Evolutionary conservation across 1,284 basidiomycete species (phyloP).

Genomic region (Exsudoporus floridanus): DNA sequence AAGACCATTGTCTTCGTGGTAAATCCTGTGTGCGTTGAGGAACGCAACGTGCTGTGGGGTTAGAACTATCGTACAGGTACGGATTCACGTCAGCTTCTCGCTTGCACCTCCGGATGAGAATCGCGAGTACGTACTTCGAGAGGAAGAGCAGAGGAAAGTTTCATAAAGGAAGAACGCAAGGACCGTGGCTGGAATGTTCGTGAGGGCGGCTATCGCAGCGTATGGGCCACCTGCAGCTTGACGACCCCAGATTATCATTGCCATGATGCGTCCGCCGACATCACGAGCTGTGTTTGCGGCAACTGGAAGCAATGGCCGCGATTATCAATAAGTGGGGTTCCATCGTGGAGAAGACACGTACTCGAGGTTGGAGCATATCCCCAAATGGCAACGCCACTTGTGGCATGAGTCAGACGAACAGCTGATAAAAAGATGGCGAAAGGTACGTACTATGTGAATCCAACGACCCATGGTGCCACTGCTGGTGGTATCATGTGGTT

Average conservation of each 20-base stretch:
- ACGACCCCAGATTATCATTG: conserved; percentile 55
- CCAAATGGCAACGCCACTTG: conserved; percentile 55
- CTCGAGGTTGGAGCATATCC: conserved; percentile 52
- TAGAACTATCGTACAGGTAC: conserved; percentile 11
- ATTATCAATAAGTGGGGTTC: not conserved
- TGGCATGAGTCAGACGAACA: conserved; percentile 6
- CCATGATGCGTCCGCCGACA: conserved; percentile 57
- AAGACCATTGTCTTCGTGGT: conserved; percentile 24
- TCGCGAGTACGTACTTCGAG: conserved; percentile 19
- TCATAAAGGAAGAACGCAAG: conserved; percentile 54
- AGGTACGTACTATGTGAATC: conserved; percentile 46
- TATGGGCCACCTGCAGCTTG: conserved; percentile 56
- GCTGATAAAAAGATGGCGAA: not conserved
- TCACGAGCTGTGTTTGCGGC: conserved; percentile 67
- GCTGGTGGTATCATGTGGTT: conserved; percentile 55
- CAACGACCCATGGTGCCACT: conserved; percentile 49
- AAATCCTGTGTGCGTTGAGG: conserved; percentile 18
- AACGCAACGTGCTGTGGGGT: conserved; percentile 20
- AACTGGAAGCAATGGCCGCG: conserved; percentile 36
- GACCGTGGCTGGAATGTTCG: conserved; percentile 61
- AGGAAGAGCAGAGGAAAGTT: conserved; percentile 41
- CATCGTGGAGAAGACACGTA: conserved; percentile 21
- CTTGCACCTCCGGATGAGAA: not conserved
- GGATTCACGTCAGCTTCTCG: conserved; percentile 3
- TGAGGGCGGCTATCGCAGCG: conserved; percentile 60